phyloP scores from a whole-genome alignment of 2,329 filamentous ascomycete species.

The Trichoderma koningii region DNA sequence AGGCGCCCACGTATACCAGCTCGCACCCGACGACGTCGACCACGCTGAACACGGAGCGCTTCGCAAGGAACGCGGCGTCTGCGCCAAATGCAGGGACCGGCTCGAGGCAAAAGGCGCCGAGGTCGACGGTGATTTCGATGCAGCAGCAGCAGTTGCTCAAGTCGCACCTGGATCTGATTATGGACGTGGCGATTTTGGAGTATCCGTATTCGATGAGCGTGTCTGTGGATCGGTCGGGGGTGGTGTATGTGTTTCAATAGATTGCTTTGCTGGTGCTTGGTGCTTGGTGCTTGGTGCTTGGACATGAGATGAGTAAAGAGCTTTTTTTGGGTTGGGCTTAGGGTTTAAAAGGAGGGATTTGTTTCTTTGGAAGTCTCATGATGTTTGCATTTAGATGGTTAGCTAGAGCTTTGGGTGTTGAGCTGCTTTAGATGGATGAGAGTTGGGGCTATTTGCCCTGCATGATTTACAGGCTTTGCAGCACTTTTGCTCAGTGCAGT shows the following conservation, averaged over 20 bases:
- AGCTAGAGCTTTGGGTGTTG: not conserved
- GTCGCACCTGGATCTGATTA: constrained; percentile 83
- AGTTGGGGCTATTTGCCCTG: too few species aligned
- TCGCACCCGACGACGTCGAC: constrained; percentile 64
- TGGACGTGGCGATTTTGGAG: constrained; percentile 87
- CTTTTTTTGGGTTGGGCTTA: not conserved
- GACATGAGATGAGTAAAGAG: not conserved
- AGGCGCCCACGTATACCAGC: constrained; percentile 71
- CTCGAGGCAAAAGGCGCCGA: constrained; percentile 49
- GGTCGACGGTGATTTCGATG: constrained; percentile 81
- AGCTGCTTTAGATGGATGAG: too few species aligned
- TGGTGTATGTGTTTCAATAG: constrained; percentile 78
- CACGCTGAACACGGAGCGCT: constrained; percentile 66
- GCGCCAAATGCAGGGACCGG: constrained; percentile 35
- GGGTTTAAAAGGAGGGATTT: constrained; percentile 7
- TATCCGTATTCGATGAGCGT: constrained; percentile 90
- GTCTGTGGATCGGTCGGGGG: constrained; percentile 83
- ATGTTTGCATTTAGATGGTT: not conserved
- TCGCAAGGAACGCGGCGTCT: constrained; percentile 45
- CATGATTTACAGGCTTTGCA: too few species aligned
- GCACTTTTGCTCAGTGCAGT: too few species aligned
- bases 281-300: not conserved
- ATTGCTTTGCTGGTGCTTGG: not conserved
- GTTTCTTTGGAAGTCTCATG: not conserved
- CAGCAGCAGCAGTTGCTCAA: constrained; percentile 85